Percentiles rank a stretch among this genome's conserved stretches.
Evolutionary conservation across 202 grass and related monocot species (phyloP).

Genomic region (Brachypodium distachyon): DNA sequence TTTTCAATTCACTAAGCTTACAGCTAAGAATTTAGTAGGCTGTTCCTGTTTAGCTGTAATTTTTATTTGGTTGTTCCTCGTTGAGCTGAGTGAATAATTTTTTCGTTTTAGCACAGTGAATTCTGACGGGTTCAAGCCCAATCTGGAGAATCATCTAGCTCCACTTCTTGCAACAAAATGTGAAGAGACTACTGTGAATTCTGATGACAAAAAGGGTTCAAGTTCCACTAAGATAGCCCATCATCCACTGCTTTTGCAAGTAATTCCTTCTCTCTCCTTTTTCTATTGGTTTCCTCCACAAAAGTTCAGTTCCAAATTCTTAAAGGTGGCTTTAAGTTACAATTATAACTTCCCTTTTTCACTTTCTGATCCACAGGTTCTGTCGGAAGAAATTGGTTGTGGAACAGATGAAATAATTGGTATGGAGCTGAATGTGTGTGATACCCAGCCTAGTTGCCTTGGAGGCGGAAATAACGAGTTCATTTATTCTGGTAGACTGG

Average conservation of each 20-base stretch:
- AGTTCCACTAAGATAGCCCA: constrained; percentile 49
- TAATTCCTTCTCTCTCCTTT: constrained; percentile 19
- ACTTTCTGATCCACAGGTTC: constrained; percentile 31
- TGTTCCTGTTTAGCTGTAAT: neutral
- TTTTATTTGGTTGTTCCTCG: neutral
- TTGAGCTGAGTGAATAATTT: constrained; percentile 27
- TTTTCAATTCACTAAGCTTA: neutral
- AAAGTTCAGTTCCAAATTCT: neutral
- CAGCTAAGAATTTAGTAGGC: neutral
- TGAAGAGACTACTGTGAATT: constrained; percentile 46
- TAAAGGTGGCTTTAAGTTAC: neutral
- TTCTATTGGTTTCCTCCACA: neutral
- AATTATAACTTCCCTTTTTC: neutral
- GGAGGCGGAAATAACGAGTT: constrained; percentile 87
- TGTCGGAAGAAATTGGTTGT: constrained; percentile 80
- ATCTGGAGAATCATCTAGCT: constrained; percentile 81
- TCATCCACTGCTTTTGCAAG: constrained; percentile 83
- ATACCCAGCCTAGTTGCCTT: constrained; percentile 89
- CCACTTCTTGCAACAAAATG: constrained; percentile 85
- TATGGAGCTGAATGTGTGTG: constrained; percentile 92
- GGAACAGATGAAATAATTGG: constrained; percentile 68
- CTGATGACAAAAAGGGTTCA: constrained; percentile 53
- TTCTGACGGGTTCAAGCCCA: constrained; percentile 92
- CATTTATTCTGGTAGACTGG: constrained; percentile 94
- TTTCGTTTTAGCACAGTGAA: constrained; percentile 87